Evolutionary conservation across 352 stramenopile species (phyloP), one percentile per base, ranked within the genome.

Genomic region (Phytophthora quininea): DNA sequence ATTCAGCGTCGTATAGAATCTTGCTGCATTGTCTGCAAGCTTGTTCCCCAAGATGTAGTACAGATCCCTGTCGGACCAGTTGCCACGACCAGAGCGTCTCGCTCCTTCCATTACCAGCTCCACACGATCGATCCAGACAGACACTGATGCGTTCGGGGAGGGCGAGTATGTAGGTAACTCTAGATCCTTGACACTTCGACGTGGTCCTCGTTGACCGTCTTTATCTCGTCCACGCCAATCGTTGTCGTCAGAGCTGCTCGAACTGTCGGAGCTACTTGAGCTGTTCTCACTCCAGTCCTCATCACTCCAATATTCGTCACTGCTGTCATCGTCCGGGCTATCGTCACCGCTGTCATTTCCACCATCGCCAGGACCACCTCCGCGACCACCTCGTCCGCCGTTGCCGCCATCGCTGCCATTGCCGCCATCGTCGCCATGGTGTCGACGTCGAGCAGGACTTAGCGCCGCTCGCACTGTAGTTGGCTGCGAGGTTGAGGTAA

Each of bases 1-100:
- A 31, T 61, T n/a, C 11, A 61, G 52, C 15, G 45, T 27, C 2
- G 46, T 15, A 40, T n/a, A 61, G 12, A n/a, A 61, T 4, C 45
- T 52, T 2, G 54, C 27, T 31, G 54, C 54, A 3, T 43, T 24
- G 14, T 61, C 43, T 4, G 52, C 8, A 1, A 61, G 15, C 43
- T 52, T 61, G 42, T 53, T 61, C 0, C 54, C 43, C 4, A 59
- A 27, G 35, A 59, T 40, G 27, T 42, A 50, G 35, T 40, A 40
- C 35, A 40, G 35, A n/a, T 40, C 35, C 35, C 35, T 5, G 10
- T 40, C 35, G 10, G 35, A 11, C 35, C 35, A 40, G 5, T 5
- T 10, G 5, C 35, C 35, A 40, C 35, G 35, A 11, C 35, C 35
- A 5, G 35, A 40, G 5, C 35, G 35, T 40, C 10, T 40, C 10